Base-by-base conservation (phyloP, 1,284 basidiomycete species). In the Tylopilus sp. region DNA sequence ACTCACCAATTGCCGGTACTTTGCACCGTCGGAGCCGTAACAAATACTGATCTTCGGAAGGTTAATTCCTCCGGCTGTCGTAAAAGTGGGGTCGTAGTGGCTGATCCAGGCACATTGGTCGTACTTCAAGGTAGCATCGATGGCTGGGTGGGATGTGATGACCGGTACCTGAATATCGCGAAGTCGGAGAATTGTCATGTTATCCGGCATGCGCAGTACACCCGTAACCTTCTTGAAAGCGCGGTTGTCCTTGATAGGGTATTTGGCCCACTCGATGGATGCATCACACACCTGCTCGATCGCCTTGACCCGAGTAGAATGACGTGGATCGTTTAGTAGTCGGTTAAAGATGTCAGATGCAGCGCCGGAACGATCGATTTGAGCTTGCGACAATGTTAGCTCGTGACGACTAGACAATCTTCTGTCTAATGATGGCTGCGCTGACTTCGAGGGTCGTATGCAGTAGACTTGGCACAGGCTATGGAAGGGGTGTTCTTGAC, bases 401-500 rank as follows among this genome's bases (percentile, higher is more conserved):
- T 68, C 66, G 26, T 69, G 65, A 11, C 74, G 71, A 37, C 64
- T 64, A n/a, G 77, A 77, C 51, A 71, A 69, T 49, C 75, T 64
- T 48, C 73, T 67, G 25, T 55, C 58, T 6, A 48, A 53, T 0
- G 60, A 47, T 5, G 57, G 29, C 41, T 60, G 57, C 36, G 10
- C 55, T 1, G 53, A 29, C 16, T 58, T 66, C 29, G 74, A 69
- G n/a, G 77, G 74, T 49, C 71, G 71, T 51, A 89, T 63, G 53
- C 89, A 89, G 63, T 87, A 92, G 12, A 99, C 81, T 57, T 96
- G 92, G 67, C 95, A 97, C 6, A 97, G 71, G 55, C 84, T 87
- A 63, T 99, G 97, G 70, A 92, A 98, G 0, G 96, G 95, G 65
- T 99, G 97, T 46, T 98, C 92, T 43, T 70, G 69, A 59, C 88